Conservation (phyloP, 2,329 filamentous ascomycete genomes). For the Apiospora hydei region DNA sequence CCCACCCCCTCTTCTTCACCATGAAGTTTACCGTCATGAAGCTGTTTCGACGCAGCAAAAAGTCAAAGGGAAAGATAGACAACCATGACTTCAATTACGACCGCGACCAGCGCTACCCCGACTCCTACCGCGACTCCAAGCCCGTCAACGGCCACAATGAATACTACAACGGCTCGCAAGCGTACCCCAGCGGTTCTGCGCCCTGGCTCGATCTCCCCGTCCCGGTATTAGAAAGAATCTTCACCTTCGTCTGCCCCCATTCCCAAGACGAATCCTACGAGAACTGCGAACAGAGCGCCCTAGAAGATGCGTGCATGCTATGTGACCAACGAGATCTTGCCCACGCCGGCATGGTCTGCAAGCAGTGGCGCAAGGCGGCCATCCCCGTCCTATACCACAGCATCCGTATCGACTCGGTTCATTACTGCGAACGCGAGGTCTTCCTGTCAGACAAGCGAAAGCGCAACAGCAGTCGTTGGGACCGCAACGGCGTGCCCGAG, state of each 20-base stretch:
- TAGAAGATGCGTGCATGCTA: slow-evolving; percentile 86
- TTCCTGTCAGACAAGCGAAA: slow-evolving; percentile 81
- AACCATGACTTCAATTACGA: slow-evolving; percentile 34
- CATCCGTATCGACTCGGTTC: slow-evolving; percentile 90
- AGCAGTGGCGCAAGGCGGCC: slow-evolving; percentile 69
- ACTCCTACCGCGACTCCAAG: slow-evolving; percentile 33
- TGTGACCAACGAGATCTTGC: slow-evolving; percentile 91
- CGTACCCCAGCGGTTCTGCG: slow-evolving; percentile 34
- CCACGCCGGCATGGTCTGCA: slow-evolving; percentile 77
- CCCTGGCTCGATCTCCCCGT: slow-evolving; percentile 63
- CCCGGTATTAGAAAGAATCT: slow-evolving; percentile 78
- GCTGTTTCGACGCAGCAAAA: slow-evolving; percentile 45
- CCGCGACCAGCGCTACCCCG: slow-evolving; percentile 31
- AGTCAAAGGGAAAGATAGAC: slow-evolving; percentile 34
- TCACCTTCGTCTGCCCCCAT: slow-evolving; percentile 85
- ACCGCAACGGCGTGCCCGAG: slow-evolving; percentile 80
- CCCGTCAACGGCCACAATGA: slow-evolving; percentile 35
- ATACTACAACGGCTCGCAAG: slow-evolving; percentile 25
- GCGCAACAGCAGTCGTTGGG: slow-evolving; percentile 73
- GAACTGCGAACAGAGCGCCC: slow-evolving; percentile 80
- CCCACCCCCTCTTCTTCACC: slow-evolving; percentile 22
- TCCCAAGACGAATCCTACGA: slow-evolving; percentile 78
- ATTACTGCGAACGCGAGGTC: slow-evolving; percentile 91
- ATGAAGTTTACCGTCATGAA: slow-evolving; percentile 42
- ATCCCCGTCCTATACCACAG: slow-evolving; percentile 75